phyloP scores from a whole-genome alignment of 306 rosid genomes.

The Comarum palustre region DNA sequence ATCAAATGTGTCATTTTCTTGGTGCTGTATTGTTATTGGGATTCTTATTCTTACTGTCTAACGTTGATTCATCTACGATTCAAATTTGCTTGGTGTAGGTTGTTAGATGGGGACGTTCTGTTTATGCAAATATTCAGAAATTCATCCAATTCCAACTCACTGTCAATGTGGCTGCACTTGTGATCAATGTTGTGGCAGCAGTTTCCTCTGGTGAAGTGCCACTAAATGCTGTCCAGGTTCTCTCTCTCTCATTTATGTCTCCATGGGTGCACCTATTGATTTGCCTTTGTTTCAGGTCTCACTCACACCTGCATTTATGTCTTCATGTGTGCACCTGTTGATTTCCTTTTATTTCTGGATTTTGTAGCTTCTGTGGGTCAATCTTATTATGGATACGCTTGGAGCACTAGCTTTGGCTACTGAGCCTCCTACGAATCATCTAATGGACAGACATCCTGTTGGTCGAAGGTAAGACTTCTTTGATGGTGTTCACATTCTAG shows the following conservation, averaged over 20 bases:
- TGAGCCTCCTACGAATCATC: slow-evolving; percentile 92
- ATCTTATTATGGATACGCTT: slow-evolving; percentile 98
- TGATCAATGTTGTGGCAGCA: slow-evolving; percentile 84
- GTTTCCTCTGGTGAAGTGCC: slow-evolving; percentile 84
- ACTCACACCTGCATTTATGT: not conserved
- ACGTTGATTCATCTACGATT: slow-evolving; percentile 4
- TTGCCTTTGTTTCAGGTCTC: slow-evolving; percentile 18
- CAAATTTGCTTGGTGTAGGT: slow-evolving; percentile 50
- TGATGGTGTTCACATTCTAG: not conserved
- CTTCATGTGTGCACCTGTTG: slow-evolving; percentile 15
- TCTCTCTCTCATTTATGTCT: slow-evolving; percentile 24
- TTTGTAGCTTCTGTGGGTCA: slow-evolving; percentile 94
- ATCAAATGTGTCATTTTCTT: not conserved
- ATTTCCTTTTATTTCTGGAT: slow-evolving; percentile 21
- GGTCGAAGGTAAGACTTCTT: slow-evolving; percentile 61
- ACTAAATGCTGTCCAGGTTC: slow-evolving; percentile 93
- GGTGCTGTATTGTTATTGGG: not conserved
- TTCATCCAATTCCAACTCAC: slow-evolving; percentile 98
- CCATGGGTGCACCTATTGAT: slow-evolving; percentile 17
- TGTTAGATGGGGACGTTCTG: slow-evolving; percentile 96
- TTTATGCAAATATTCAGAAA: slow-evolving; percentile 94
- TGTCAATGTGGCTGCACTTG: slow-evolving; percentile 89
- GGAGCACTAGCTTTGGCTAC: slow-evolving; percentile 97
- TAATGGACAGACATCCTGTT: slow-evolving; percentile 75
- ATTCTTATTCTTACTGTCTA: not conserved